Base-by-base conservation (phyloP, 2,329 filamentous ascomycete genomes). In the Neofusicoccum umdonicola region DNA sequence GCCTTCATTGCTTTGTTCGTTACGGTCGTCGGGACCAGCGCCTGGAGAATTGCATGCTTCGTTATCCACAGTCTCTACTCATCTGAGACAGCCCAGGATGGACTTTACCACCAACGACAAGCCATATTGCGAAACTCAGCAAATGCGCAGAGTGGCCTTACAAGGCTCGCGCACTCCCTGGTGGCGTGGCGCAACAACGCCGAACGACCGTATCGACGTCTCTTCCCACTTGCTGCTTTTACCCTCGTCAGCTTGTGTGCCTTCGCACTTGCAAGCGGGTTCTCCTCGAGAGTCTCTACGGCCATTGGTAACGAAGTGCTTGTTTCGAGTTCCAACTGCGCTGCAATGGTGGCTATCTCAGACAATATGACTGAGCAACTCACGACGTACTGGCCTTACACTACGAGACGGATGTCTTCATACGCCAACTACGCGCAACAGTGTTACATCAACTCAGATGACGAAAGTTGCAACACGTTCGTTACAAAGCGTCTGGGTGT, bases 1-100 rank as follows among this genome's bases (percentile, higher is more conserved):
- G 73, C 74, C 4, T 77, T 77, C 64, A 34, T 76, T 0, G 74
- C 76, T 19, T 69, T 74, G 13, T 77, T 77, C 63, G 67, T 76
- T 9, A 67, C 67, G 1, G 37, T 73, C 15, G 64, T 71, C 1
- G 69, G 71, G 4, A 60, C 56, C 9, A 17, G 41, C 9, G 31
- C 68, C 19, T 75, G 72, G 71, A 52, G 64, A 1, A 65, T 73
- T n/a, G 27, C 65, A 5, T 68, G 65, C 37, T 70, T 74, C 41
- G 17, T 50, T 0, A 34, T 70, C 4, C 71, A 74, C 60, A 54
- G 65, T 15, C 31, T 22, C 8, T 66, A 68, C 11, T 74, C 56
- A n/a, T 60, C 56, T 71, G 34, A 57, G 3, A 27, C 51, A 1
- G 62, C 69, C 8, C 67, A 67, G 6, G 71, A 74, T 48, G 66